phyloP scores from a whole-genome alignment of 1,139 yeast genomes.

The Saccharomyces hybrid region DNA sequence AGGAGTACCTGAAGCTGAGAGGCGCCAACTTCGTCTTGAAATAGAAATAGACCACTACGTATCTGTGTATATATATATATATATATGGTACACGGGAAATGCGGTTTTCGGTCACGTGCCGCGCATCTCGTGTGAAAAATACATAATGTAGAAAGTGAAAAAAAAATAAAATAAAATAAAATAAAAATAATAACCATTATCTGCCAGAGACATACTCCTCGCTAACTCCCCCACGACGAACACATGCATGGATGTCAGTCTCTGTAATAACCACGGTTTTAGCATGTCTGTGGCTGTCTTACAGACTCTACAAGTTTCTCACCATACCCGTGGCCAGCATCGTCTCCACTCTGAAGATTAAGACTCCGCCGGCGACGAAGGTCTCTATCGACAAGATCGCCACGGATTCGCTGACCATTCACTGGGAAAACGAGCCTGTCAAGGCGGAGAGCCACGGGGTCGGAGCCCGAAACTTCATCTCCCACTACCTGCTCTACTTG shows the following conservation, averaged over 20 bases:
- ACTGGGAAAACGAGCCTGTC: conserved; percentile 44
- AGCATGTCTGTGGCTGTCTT: conserved; percentile 21
- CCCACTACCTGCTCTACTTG: conserved; percentile 26
- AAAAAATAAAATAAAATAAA: no score
- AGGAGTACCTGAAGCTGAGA: conserved; percentile 79
- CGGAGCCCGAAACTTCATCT: conserved; percentile 11
- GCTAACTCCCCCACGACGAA: neutral
- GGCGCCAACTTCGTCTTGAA: conserved; percentile 81
- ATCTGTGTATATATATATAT: neutral
- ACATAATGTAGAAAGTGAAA: neutral
- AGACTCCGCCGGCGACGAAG: conserved; percentile 50
- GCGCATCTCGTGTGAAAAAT: neutral
- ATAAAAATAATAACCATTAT: neutral
- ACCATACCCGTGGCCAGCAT: conserved; percentile 44
- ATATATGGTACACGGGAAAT: no score
- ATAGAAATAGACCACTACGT: conserved; percentile 39
- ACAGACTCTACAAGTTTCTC: conserved; percentile 24
- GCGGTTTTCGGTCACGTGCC: neutral
- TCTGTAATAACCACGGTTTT: conserved; percentile 11
- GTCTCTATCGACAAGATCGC: conserved; percentile 51
- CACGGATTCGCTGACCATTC: conserved; percentile 42
- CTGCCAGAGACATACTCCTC: neutral
- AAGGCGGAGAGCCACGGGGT: neutral
- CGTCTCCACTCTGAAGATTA: conserved; percentile 44
- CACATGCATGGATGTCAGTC: neutral